Percentiles rank a stretch among this genome's conserved stretches.
These are phyloP conservation scores for Neofusicoccum ribis DNA, from an alignment of 2,329 filamentous ascomycete genomes.

Conservation along the genomic window DNA sequence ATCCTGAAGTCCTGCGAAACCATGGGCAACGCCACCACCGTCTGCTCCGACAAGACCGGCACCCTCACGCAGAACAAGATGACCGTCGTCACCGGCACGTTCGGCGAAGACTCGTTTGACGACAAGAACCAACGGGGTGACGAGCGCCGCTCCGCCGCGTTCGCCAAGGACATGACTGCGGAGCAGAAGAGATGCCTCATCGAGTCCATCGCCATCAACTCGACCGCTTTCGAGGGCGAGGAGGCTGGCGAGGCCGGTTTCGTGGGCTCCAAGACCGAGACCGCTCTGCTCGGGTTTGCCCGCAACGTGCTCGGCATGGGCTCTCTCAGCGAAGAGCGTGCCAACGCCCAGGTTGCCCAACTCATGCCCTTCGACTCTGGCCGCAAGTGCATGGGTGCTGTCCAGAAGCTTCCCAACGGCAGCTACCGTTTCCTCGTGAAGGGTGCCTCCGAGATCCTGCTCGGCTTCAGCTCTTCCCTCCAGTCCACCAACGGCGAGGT, in stretches of 20 bases:
- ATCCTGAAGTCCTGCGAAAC: conserved; percentile 37
- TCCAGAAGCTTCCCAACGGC: conserved; percentile 50
- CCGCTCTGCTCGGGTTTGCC: conserved; percentile 54
- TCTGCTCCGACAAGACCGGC: conserved; percentile 43
- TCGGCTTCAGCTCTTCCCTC: conserved; percentile 29
- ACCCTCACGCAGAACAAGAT: conserved; percentile 47
- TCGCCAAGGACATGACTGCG: conserved; percentile 45
- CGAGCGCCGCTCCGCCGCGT: conserved; percentile 40
- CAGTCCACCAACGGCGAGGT: conserved; percentile 3
- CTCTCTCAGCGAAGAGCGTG: conserved; percentile 48
- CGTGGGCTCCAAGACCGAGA: conserved; percentile 60
- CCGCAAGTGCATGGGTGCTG: conserved; percentile 59
- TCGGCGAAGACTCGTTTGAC: conserved; percentile 45
- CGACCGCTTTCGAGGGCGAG: conserved; percentile 57
- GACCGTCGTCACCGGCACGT: conserved; percentile 41
- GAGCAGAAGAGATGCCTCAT: conserved; percentile 33
- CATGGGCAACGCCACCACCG: conserved; percentile 38
- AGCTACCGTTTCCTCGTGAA: conserved; percentile 56
- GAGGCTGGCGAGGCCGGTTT: conserved; percentile 41
- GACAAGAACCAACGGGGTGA: conserved; percentile 54
- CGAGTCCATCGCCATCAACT: conserved; percentile 39
- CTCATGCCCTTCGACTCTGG: conserved; percentile 57
- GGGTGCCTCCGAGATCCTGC: conserved; percentile 59
- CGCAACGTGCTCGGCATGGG: conserved; percentile 54
- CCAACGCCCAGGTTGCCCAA: conserved; percentile 50